These are phyloP conservation scores for Podaxis mareebaensis DNA, from an alignment of 768 basidiomycete genomes.

Conservation along the genomic window DNA sequence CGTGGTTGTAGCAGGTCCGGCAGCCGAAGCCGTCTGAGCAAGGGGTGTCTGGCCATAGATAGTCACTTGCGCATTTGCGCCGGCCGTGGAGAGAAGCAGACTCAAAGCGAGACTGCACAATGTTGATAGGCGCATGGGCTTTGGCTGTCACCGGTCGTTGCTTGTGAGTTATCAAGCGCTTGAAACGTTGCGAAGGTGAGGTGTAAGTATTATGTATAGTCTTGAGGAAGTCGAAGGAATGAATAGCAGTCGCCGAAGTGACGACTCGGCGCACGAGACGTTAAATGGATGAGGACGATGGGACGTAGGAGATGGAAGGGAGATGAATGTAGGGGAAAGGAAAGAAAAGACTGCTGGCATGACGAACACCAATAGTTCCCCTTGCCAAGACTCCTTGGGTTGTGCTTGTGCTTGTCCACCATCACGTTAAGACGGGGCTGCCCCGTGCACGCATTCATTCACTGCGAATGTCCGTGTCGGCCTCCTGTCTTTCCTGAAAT, in stretches of 20 bases:
- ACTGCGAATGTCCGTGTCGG: background rate
- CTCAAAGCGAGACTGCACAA: background rate
- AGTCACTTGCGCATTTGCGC: slow-evolving; percentile 24
- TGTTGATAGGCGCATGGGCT: background rate
- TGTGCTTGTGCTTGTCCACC: background rate
- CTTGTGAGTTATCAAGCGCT: background rate
- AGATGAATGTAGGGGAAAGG: background rate
- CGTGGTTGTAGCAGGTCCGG: slow-evolving; percentile 22
- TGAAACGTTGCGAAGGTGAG: background rate
- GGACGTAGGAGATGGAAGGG: background rate
- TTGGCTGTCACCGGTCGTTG: background rate
- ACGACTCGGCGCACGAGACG: background rate
- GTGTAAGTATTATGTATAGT: background rate
- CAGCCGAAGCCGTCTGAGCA: slow-evolving; percentile 21
- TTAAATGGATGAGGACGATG: too few relatives aligned
- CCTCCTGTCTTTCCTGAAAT: background rate
- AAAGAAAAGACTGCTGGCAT: background rate
- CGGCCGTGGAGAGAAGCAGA: background rate
- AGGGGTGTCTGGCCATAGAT: slow-evolving; percentile 35
- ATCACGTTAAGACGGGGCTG: background rate
- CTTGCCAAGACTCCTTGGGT: background rate
- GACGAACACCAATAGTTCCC: background rate
- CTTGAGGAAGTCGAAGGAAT: slow-evolving; percentile 2
- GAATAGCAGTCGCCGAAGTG: background rate
- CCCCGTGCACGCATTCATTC: background rate